phyloP scores from a whole-genome alignment of 495 filamentous ascomycete genomes.

The Xylaria cubensis region DNA sequence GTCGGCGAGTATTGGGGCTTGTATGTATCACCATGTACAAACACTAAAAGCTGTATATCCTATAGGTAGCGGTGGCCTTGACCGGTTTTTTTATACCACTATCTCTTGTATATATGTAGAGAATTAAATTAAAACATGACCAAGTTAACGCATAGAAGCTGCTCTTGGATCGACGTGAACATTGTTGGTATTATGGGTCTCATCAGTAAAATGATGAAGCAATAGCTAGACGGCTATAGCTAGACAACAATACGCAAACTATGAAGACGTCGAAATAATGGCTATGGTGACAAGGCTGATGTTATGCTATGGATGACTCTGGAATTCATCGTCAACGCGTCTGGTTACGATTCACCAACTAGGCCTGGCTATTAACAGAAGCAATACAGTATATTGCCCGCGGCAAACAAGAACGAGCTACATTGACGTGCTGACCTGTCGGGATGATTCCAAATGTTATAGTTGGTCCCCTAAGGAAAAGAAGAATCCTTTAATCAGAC shows the following conservation, averaged over 20 bases:
- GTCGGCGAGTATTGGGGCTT: not conserved
- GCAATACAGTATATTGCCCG: not conserved
- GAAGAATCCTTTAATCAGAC: not conserved
- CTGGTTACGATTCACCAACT: not conserved
- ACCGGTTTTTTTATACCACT: not conserved
- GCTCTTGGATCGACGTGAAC: not conserved
- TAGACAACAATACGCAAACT: not conserved
- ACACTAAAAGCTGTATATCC: conserved; percentile 17
- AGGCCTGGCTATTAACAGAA: not conserved
- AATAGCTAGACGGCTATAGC: not conserved
- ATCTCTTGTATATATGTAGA: conserved; percentile 19
- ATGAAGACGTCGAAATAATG: not conserved
- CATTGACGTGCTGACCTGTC: not conserved
- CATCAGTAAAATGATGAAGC: too few relatives aligned
- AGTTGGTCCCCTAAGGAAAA: not conserved
- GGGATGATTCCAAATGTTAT: not conserved
- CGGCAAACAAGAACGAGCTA: not conserved
- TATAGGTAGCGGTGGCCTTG: not conserved
- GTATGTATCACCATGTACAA: conserved; percentile 6
- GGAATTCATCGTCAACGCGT: not conserved
- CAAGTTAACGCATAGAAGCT: not conserved
- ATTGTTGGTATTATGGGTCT: not conserved
- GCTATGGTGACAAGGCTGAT: not conserved
- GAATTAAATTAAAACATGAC: not conserved
- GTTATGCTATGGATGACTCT: not conserved